Conservation (phyloP, 768 basidiomycete genomes). For the Naganishia friedmannii region DNA sequence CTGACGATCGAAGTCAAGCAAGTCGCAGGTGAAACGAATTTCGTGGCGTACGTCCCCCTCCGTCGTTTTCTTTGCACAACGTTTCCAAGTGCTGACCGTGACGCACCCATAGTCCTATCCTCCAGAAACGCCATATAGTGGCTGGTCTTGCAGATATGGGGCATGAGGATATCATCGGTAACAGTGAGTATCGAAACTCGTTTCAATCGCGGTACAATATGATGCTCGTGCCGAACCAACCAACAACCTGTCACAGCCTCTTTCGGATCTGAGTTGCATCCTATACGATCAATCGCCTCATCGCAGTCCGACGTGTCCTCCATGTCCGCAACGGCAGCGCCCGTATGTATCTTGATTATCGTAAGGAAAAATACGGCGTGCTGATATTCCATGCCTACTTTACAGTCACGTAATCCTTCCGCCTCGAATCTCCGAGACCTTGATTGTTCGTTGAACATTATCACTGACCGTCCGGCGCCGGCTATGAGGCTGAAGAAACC, state of each 20-base stretch:
- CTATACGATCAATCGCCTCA: constrained; percentile 4
- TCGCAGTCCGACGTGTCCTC: constrained; percentile 23
- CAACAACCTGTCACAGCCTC: not conserved
- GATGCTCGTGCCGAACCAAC: not conserved
- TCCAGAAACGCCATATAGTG: constrained; percentile 29
- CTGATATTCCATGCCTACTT: no score
- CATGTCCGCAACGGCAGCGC: not conserved
- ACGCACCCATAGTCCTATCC: constrained; percentile 15
- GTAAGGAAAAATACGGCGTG: no score
- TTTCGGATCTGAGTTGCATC: not conserved
- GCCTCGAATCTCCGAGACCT: not conserved
- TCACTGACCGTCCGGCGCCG: not conserved
- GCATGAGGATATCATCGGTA: constrained; percentile 10
- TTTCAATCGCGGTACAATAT: no score
- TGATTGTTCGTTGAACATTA: not conserved
- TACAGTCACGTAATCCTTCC: constrained; percentile 5
- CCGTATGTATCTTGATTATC: not conserved
- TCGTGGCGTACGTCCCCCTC: constrained; percentile 22
- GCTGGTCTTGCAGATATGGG: constrained; percentile 22
- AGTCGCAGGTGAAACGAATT: constrained; percentile 26
- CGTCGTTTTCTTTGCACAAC: not conserved
- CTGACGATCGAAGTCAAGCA: constrained; percentile 32
- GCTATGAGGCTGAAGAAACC: constrained; percentile 25
- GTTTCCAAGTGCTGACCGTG: not conserved
- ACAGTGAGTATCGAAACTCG: constrained; percentile 16